These are phyloP conservation scores for Alternaria panax DNA, from an alignment of 2,329 filamentous ascomycete species.

Conservation along the genomic window DNA sequence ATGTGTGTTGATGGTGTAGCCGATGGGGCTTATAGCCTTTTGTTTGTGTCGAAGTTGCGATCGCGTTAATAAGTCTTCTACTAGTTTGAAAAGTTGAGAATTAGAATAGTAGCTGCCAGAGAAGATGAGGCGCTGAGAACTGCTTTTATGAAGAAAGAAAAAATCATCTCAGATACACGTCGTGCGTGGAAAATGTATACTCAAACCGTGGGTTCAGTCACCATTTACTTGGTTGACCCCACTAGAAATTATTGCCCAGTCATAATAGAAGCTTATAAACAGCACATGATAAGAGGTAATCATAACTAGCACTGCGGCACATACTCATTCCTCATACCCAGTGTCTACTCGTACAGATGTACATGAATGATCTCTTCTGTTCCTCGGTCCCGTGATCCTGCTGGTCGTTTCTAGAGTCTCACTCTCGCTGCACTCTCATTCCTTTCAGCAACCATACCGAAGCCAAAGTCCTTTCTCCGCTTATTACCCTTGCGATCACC, in stretches of 20 bases:
- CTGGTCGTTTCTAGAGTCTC: constrained; percentile 21
- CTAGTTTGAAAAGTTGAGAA: not conserved
- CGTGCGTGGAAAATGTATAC: not conserved
- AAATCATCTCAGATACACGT: not conserved
- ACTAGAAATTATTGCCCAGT: not conserved
- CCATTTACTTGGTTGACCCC: not conserved
- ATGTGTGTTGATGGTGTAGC: not conserved
- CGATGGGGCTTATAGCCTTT: not conserved
- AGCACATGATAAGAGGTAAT: not conserved
- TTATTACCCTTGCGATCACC: constrained; percentile 77
- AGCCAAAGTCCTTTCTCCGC: constrained; percentile 66
- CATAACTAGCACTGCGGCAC: not conserved
- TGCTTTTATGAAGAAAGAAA: not conserved
- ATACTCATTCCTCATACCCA: not conserved
- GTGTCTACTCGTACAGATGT: constrained; percentile 4
- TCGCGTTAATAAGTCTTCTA: not conserved
- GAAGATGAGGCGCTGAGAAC: not conserved
- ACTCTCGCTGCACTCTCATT: constrained; percentile 46
- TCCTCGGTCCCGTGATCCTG: not conserved
- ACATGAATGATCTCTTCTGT: not conserved
- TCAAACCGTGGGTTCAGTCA: not conserved
- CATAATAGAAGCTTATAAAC: not conserved
- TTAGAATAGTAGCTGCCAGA: not conserved
- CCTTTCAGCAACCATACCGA: constrained; percentile 46
- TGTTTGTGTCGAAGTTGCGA: not conserved